A percentile compares a stretch with the other conserved stretches of the same genome.
Evolutionary conservation across 192 early-diverging fungal genomes (phyloP).

Genomic region (Lunasporangiospora selenospora): DNA sequence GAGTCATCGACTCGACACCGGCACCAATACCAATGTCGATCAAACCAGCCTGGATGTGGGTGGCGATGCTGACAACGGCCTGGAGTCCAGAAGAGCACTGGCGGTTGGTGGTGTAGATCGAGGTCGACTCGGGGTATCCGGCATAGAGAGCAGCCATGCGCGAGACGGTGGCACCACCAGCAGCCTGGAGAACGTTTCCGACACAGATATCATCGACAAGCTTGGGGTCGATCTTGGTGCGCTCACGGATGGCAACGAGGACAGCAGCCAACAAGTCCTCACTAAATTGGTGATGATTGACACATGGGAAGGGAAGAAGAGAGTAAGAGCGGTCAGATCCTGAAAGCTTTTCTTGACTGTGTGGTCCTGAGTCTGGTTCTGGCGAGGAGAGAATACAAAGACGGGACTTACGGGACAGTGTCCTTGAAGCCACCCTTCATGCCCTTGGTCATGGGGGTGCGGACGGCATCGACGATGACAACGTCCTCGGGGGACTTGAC

Average conservation of each 20-base stretch:
- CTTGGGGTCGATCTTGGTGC: conserved; percentile 82
- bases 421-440: conserved; percentile 87
- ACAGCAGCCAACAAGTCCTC: conserved; percentile 81
- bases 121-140: conserved; percentile 83
- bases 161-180: conserved; percentile 88
- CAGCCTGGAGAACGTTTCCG: conserved; percentile 90
- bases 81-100: conserved; percentile 94
- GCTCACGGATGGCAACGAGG: conserved; percentile 75
- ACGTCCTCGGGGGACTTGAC: conserved; percentile 83
- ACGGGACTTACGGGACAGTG: conserved; percentile 72
- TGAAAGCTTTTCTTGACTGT: background rate
- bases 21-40: conserved; percentile 93
- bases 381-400: conserved; percentile 53
- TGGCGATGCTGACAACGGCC: conserved; percentile 84
- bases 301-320: background rate
- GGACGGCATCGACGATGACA: conserved; percentile 80
- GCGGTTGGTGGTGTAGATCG: conserved; percentile 89
- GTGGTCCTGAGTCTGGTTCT: background rate
- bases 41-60: conserved; percentile 84
- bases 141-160: conserved; percentile 91
- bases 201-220: conserved; percentile 93
- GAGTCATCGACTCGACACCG: conserved; percentile 92
- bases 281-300: conserved; percentile 8
- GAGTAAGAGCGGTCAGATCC: background rate
- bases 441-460: conserved; percentile 76